These are phyloP conservation scores for Mucor plumbeus DNA, from an alignment of 371 early-diverging fungal species.

Conservation along the genomic window DNA sequence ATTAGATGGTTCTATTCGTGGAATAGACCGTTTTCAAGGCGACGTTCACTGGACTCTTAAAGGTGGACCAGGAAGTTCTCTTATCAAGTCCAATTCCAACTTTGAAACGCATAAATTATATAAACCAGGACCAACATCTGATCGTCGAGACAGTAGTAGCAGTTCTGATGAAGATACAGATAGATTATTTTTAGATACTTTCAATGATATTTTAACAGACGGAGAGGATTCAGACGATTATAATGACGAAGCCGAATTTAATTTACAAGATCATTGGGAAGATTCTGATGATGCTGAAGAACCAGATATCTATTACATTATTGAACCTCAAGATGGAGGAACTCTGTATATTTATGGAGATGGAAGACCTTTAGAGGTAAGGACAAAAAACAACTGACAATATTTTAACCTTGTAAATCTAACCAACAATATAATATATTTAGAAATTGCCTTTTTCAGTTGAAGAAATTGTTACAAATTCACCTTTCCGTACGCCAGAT, in stretches of 20 bases:
- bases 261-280: constrained; percentile 17
- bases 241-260: constrained; percentile 16
- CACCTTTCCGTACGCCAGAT: constrained; percentile 64
- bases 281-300: constrained; percentile 35
- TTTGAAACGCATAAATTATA: constrained; percentile 23
- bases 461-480: constrained; percentile 65
- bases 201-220: constrained; percentile 16
- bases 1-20: constrained; percentile 54
- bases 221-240: constrained; percentile 5
- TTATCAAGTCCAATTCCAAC: constrained; percentile 41
- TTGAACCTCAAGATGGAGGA: constrained; percentile 81
- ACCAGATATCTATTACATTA: constrained; percentile 64
- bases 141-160: constrained; percentile 1
- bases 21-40: constrained; percentile 44
- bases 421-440: background rate
- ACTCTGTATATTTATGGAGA: constrained; percentile 69
- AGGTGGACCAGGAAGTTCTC: constrained; percentile 36
- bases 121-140: constrained; percentile 7
- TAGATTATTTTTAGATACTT: constrained; percentile 15
- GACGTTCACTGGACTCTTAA: constrained; percentile 47
- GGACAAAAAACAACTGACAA: background rate
- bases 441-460: constrained; percentile 78
- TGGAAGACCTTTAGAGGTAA: constrained; percentile 62
- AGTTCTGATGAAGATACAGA: constrained; percentile 5
- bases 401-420: background rate